phyloP scores from a whole-genome alignment of 108 stramenopile genomes.

The Skeletonema costatum region DNA sequence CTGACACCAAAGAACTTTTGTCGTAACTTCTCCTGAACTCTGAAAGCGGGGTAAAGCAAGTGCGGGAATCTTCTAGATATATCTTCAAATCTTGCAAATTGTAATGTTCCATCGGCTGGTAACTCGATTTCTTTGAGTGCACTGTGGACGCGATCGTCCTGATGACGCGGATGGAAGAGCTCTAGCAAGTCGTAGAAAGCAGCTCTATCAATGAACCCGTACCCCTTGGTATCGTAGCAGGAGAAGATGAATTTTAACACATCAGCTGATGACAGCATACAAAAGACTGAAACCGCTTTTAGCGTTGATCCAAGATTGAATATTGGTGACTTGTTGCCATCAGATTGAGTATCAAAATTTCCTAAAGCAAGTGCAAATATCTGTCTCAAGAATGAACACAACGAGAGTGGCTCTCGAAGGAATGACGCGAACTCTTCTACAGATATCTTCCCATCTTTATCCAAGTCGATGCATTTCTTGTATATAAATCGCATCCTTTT shows the following conservation, averaged over 20 bases:
- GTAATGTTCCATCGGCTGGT: constrained; percentile 24
- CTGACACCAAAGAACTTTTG: constrained; percentile 27
- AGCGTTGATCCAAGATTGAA: constrained; percentile 41
- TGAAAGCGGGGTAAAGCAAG: constrained; percentile 42
- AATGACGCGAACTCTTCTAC: constrained; percentile 35
- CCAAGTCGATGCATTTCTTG: constrained; percentile 22
- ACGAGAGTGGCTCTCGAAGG: constrained; percentile 29
- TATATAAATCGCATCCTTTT: constrained; percentile 21
- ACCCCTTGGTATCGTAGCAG: constrained; percentile 35
- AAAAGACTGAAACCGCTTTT: constrained; percentile 42
- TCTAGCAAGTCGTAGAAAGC: constrained; percentile 29
- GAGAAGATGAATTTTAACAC: constrained; percentile 34
- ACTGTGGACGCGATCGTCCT: constrained; percentile 10
- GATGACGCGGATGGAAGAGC: constrained; percentile 35
- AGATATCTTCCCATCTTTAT: constrained; percentile 29
- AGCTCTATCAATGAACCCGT: constrained; percentile 29
- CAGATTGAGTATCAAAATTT: neutral
- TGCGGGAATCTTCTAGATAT: constrained; percentile 20
- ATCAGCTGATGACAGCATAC: constrained; percentile 34
- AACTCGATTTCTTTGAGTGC: constrained; percentile 32
- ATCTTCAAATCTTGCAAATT: constrained; percentile 18
- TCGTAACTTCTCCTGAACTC: constrained; percentile 46
- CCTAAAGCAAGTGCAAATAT: constrained; percentile 37
- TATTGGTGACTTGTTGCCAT: constrained; percentile 10
- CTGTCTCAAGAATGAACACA: constrained; percentile 30